phyloP scores from a whole-genome alignment of 2,329 filamentous ascomycete species.

The Trichophyton simii region DNA sequence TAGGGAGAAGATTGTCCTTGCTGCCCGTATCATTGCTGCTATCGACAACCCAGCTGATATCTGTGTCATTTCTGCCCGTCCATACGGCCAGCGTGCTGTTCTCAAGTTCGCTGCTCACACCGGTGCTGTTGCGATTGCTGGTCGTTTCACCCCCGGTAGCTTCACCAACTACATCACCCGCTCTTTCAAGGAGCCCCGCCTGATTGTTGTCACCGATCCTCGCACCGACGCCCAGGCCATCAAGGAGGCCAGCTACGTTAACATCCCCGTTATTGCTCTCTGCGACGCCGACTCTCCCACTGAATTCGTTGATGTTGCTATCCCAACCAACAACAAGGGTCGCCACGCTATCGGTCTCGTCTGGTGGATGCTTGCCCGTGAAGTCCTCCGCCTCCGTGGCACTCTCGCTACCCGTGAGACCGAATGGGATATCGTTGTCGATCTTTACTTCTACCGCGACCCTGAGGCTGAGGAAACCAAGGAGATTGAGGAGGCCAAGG shows the following conservation, averaged over 20 bases:
- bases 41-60: constrained; percentile 99
- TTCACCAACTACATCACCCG: constrained; percentile 99
- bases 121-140: constrained; percentile 92
- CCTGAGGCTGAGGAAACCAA: constrained; percentile 99
- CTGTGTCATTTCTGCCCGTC: constrained; percentile 98
- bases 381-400: constrained; percentile 96
- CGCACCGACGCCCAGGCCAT: constrained; percentile 99
- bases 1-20: constrained; percentile 99
- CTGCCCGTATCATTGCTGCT: constrained; percentile 95
- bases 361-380: constrained; percentile 99
- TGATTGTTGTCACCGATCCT: constrained; percentile 98
- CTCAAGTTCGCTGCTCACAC: constrained; percentile 99
- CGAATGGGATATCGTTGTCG: constrained; percentile 98
- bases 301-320: constrained; percentile 98
- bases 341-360: constrained; percentile 95
- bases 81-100: constrained; percentile 98
- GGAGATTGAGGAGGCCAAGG: constrained; percentile 77
- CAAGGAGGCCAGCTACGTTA: constrained; percentile 99
- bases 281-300: constrained; percentile 99
- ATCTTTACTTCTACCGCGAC: constrained; percentile 99
- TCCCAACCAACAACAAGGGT: constrained; percentile 99
- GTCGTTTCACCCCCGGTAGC: constrained; percentile 99
- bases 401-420: constrained; percentile 92
- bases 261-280: constrained; percentile 98
- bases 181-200: constrained; percentile 99